A percentile compares a stretch with the other conserved stretches of the same genome.
These are phyloP conservation scores for Cladophialophora immunda DNA, from an alignment of 2,329 filamentous ascomycete genomes.

Conservation along the genomic window DNA sequence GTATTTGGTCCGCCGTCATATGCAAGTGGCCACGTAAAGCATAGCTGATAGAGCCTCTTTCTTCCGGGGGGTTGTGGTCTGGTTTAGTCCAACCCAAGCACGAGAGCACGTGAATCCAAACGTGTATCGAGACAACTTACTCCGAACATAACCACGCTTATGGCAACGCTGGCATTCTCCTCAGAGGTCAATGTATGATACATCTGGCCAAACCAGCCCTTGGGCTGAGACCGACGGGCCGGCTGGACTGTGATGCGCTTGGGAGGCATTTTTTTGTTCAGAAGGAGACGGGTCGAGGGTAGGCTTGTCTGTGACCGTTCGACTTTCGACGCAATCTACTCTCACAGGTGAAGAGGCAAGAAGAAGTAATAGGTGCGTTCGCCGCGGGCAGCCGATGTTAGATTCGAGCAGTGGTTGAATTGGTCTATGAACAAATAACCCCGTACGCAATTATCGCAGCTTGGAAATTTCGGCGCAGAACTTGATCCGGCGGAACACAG, in stretches of 20 bases:
- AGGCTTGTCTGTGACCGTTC: background rate
- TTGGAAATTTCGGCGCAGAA: background rate
- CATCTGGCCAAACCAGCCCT: slow-evolving; percentile 65
- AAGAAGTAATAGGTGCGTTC: background rate
- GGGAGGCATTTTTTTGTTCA: slow-evolving; percentile 69
- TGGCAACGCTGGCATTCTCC: slow-evolving; percentile 74
- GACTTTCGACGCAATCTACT: background rate
- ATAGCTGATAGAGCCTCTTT: background rate
- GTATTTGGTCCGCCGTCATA: background rate
- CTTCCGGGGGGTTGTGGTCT: background rate
- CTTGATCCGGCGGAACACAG: background rate
- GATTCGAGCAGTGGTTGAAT: background rate
- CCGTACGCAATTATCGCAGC: background rate
- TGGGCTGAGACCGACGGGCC: slow-evolving; percentile 51
- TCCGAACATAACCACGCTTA: slow-evolving; percentile 73
- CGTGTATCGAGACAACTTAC: slow-evolving; percentile 56
- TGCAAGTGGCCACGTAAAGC: background rate
- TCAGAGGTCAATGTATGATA: slow-evolving; percentile 71
- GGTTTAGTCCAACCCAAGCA: background rate
- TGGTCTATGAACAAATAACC: background rate
- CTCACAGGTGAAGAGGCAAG: background rate
- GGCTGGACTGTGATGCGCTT: slow-evolving; percentile 65
- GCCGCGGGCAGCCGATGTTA: background rate
- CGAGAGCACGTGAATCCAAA: background rate
- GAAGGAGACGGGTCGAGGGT: background rate